Evolutionary conservation across 73 alveolate genomes (phyloP).

Genomic region (Blepharisma japonicum): DNA sequence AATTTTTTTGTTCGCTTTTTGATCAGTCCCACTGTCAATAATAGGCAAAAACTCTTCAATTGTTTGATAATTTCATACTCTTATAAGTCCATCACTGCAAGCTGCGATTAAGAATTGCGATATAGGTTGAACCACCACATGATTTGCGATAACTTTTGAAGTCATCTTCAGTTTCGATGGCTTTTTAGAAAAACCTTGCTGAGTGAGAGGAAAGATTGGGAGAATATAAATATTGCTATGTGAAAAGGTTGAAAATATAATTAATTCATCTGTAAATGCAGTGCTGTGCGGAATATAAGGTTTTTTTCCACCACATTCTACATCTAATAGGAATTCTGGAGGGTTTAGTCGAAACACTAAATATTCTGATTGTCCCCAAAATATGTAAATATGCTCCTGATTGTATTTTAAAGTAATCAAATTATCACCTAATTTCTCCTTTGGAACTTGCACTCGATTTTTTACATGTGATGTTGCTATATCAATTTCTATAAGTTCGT

Average conservation of each 20-base stretch:
- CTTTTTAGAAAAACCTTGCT: background rate
- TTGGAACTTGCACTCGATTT: background rate
- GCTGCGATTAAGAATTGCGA: background rate
- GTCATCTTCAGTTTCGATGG: conserved; percentile 1
- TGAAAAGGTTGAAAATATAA: conserved; percentile 11
- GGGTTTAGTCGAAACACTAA: background rate
- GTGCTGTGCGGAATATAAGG: conserved; percentile 7
- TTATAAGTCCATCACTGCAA: conserved; percentile 12
- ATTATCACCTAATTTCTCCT: background rate
- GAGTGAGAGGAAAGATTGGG: background rate
- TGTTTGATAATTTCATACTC: background rate
- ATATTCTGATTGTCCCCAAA: background rate
- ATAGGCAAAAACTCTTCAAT: conserved; percentile 21
- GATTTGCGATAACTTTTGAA: background rate
- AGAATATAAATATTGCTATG: conserved; percentile 2
- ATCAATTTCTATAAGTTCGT: conserved; percentile 15
- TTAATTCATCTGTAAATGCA: background rate
- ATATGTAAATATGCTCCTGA: background rate
- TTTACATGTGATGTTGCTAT: background rate
- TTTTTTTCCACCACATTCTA: conserved; percentile 4
- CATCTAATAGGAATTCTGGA: conserved; percentile 7
- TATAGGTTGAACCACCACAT: background rate
- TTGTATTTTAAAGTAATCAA: background rate
- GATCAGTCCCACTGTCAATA: background rate
- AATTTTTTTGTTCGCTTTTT: background rate